Conservation (phyloP, 2,329 filamentous ascomycete genomes). For the Talaromyces sp. region DNA sequence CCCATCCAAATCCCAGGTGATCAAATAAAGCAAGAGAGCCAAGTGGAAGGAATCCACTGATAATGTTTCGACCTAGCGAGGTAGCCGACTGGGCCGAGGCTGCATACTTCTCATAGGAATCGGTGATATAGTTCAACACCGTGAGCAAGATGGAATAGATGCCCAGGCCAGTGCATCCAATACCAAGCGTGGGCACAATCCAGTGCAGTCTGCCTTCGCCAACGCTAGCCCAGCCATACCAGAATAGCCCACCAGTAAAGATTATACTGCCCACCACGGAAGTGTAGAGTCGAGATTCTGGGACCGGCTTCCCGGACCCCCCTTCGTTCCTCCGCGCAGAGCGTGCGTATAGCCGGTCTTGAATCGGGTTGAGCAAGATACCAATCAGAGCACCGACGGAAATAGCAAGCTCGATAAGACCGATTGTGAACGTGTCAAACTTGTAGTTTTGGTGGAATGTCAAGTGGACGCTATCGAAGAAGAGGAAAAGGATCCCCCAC, state of each 20-base stretch:
- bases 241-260: constrained; percentile 38
- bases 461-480: constrained; percentile 45
- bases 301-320: constrained; percentile 42
- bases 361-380: constrained; percentile 43
- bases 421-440: constrained; percentile 38
- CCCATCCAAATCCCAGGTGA: constrained; percentile 48
- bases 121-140: constrained; percentile 53
- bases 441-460: constrained; percentile 44
- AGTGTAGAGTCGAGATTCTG: constrained; percentile 48
- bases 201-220: constrained; percentile 30
- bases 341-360: constrained; percentile 34
- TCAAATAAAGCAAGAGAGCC: constrained; percentile 45
- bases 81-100: constrained; percentile 51
- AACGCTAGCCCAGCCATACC: constrained; percentile 39
- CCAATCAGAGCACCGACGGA: constrained; percentile 47
- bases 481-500: constrained; percentile 49
- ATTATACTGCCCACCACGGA: constrained; percentile 45
- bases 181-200: constrained; percentile 37
- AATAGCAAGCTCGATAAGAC: constrained; percentile 46
- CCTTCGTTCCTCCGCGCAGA: constrained; percentile 35
- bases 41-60: constrained; percentile 52
- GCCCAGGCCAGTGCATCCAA: constrained; percentile 43
- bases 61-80: constrained; percentile 47
- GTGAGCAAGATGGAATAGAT: constrained; percentile 52
- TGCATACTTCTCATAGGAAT: constrained; percentile 53